Evolutionary conservation across 1,284 basidiomycete species (phyloP).

Genomic region (Pholiota adiposa): DNA sequence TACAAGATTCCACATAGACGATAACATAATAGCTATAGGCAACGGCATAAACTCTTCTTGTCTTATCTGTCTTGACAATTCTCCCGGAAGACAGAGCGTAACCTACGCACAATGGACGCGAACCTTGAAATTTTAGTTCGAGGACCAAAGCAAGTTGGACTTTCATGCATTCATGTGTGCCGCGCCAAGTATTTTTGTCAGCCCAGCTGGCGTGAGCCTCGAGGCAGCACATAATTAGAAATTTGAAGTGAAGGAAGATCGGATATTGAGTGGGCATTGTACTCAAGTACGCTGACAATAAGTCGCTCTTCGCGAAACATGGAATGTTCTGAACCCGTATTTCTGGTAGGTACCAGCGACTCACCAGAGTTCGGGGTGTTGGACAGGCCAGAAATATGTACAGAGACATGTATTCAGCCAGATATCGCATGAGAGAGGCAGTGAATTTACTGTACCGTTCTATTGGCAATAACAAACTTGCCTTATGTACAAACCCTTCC

Average conservation of each 20-base stretch:
- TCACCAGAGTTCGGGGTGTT: not conserved
- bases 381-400: not conserved
- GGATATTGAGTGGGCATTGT: not conserved
- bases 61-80: too few species aligned
- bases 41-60: too few species aligned
- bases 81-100: not conserved
- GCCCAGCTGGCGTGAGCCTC: too few species aligned
- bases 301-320: not conserved
- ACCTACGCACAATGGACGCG: not conserved
- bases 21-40: too few species aligned
- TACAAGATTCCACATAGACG: too few species aligned
- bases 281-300: too few species aligned
- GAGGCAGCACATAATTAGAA: too few species aligned
- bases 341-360: not conserved
- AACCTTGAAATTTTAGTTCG: not conserved
- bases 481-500: too few species aligned
- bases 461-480: not conserved
- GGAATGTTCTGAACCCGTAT: not conserved
- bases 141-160: not conserved
- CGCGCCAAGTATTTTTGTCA: too few species aligned
- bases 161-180: too few species aligned
- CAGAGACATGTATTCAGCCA: not conserved
- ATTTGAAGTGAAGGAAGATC: not conserved
- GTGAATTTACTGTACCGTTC: not conserved
- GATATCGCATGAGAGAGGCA: not conserved